These are phyloP conservation scores for Graphiopsis chlorocephala DNA, from an alignment of 2,329 filamentous ascomycete species.

Conservation along the genomic window DNA sequence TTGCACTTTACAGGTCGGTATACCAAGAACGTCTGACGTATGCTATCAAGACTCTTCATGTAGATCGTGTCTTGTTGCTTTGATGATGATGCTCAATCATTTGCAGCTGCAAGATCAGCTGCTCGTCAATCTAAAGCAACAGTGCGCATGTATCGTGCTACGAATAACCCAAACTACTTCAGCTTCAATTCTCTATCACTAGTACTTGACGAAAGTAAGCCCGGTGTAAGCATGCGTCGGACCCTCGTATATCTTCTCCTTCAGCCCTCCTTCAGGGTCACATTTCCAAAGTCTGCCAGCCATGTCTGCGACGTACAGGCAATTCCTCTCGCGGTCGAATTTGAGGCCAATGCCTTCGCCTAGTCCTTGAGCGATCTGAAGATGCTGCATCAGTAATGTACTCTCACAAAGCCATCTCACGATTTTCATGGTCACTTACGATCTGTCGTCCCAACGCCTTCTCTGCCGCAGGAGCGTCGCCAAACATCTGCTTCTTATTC, in stretches of 20 bases:
- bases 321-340: constrained; percentile 10
- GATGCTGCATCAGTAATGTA: constrained; percentile 6
- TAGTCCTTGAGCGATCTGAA: constrained; percentile 21
- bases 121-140: not conserved
- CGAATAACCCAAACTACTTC: not conserved
- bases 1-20: not conserved
- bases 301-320: constrained; percentile 18
- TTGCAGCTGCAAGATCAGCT: not conserved
- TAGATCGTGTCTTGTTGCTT: not conserved
- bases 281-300: constrained; percentile 18
- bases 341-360: constrained; percentile 19
- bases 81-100: not conserved
- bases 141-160: not conserved
- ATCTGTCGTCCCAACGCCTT: constrained; percentile 19
- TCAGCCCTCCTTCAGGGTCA: constrained; percentile 8
- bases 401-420: not conserved
- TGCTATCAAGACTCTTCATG: not conserved
- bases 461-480: constrained; percentile 18
- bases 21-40: not conserved
- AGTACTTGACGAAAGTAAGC: constrained; percentile 16
- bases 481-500: constrained; percentile 38
- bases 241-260: constrained; percentile 18
- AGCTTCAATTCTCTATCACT: not conserved
- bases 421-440: not conserved
- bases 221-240: constrained; percentile 16